Percentiles rank a stretch among this genome's conserved stretches.
phyloP scores from a whole-genome alignment of 2,329 filamentous ascomycete species.

The Pseudogymnoascus sp. region DNA sequence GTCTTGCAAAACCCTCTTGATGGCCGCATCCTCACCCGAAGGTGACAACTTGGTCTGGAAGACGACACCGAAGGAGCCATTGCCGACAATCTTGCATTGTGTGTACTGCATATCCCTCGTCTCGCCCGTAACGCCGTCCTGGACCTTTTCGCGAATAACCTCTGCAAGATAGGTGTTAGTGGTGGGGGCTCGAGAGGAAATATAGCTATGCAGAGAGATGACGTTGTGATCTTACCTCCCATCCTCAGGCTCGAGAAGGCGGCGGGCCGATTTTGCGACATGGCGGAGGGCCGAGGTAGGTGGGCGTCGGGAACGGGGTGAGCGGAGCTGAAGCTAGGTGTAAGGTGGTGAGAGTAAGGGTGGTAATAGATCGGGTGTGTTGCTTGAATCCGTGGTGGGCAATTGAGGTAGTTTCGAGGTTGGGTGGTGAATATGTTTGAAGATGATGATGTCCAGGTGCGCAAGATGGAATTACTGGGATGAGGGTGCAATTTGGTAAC shows the following conservation, averaged over 20 bases:
- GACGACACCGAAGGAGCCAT: slow-evolving; percentile 96
- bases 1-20: slow-evolving; percentile 97
- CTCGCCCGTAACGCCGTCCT: slow-evolving; percentile 95
- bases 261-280: slow-evolving; percentile 89
- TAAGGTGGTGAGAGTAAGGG: background rate
- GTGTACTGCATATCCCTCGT: slow-evolving; percentile 96
- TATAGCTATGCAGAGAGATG: slow-evolving; percentile 1
- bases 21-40: slow-evolving; percentile 96
- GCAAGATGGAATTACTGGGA: slow-evolving; percentile 5
- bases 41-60: slow-evolving; percentile 98
- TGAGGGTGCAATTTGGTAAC: slow-evolving; percentile 8
- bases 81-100: slow-evolving; percentile 98
- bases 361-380: slow-evolving; percentile 21
- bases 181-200: slow-evolving; percentile 13
- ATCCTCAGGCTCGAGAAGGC: slow-evolving; percentile 85
- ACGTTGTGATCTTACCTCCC: slow-evolving; percentile 63
- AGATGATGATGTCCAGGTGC: slow-evolving; percentile 3
- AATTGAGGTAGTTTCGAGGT: slow-evolving; percentile 25
- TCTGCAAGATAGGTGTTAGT: slow-evolving; percentile 48
- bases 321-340: slow-evolving; percentile 35
- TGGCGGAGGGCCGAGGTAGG: slow-evolving; percentile 30
- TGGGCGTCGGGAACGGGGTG: slow-evolving; percentile 29
- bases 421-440: background rate
- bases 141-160: slow-evolving; percentile 96
- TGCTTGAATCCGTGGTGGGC: slow-evolving; percentile 49